Evolutionary conservation across 164 flowering plant genomes (phyloP), one percentile per base, ranked within the genome.

Genomic region (Taxillus chinensis): DNA sequence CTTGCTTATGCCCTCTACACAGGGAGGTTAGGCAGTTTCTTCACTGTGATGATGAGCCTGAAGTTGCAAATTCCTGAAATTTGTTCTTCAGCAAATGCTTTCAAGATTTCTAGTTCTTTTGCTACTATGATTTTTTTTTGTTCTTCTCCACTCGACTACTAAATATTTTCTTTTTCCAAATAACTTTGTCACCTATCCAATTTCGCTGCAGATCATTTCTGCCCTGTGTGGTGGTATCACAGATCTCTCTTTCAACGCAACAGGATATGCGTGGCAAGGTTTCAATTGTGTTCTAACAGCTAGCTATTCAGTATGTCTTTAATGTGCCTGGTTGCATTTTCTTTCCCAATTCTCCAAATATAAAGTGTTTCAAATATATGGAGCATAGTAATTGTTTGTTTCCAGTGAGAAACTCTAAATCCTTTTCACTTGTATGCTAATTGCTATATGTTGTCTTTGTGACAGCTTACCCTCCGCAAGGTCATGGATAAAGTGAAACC

Each of bases 401-500:
- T 4, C 4, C 51, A 48, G 51, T 48, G 9, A 43, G 10, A 5
- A 43, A 43, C 46, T 43, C 10, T 43, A 5, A 43, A 9, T 48
- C 51, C 51, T 48, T 48, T 48, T 14, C 9, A 0, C 51, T 48
- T 27, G 27, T 27, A 27, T 27, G 27, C 3, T n/a, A 45, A 16
- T 59, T 14, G 15, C 37, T 7, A 59, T 6, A 16, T 56, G 56
- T 74, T 17, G 56, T 42, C 45, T 76, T 66, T 74, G 45, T 72
- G 62, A 65, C 81, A 89, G 92, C 83, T 86, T 41, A 86, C 85
- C 2, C 66, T 89, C 59, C 78, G 89, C 8, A 75, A 68, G 55
- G 77, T 82, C 66, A 89, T 89, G 96, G 96, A 88, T 67, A 82
- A 67, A 71, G 96, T 92, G 17, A 86, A 83, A 61, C 82, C 74